Base-by-base conservation (phyloP, 2,329 filamentous ascomycete species). In the Leptographium radiaticola region DNA sequence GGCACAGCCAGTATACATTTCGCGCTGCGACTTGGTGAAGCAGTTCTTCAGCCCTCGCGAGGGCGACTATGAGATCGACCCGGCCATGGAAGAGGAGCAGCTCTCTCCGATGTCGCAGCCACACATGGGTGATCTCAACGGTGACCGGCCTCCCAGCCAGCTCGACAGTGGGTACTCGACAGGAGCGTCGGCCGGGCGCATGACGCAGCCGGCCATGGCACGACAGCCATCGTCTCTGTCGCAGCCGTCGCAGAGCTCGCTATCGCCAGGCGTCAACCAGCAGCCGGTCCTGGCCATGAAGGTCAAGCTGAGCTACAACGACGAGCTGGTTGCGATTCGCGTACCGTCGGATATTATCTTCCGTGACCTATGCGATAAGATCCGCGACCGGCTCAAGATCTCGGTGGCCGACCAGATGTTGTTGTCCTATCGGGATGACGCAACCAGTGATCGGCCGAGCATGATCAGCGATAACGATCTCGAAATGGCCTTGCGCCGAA, bases 61-160 rank as follows among this genome's bases (percentile, higher is more conserved):
- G 62, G 89, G 89, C 38, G 93, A 98, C 67, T 95, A 93, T 65
- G 91, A 97, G 68, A 90, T 95, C 44, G 89, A 95, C n/a, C 15
- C 46, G 0, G 81, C 75, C 59, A 75, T 73, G 11, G 67, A 72
- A 11, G 72, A 76, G 48, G 82, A 85, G 58, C 86, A 90, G 55
- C 89, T 49, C 2, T 31, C 40, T 38, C n/a, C 49, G 16, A 6
- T 25, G 12, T 33, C 38, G 25, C 33, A 36, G n/a, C 25, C 36
- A 34, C 48, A 16, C 48, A 25, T 34, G 30, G 38, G n/a, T 13
- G 46, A 53, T 11, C 6, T n/a, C 3, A 13, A n/a, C 13, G 39
- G 12, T 11, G 52, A 45, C 18, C 45, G 47, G 1, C 39, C 42
- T 13, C 43, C 45, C 52, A 84, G 83, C 61, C 70, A 83, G 60